Conservation (phyloP, 108 stramenopile genomes). For the Nitzschia sp. region DNA sequence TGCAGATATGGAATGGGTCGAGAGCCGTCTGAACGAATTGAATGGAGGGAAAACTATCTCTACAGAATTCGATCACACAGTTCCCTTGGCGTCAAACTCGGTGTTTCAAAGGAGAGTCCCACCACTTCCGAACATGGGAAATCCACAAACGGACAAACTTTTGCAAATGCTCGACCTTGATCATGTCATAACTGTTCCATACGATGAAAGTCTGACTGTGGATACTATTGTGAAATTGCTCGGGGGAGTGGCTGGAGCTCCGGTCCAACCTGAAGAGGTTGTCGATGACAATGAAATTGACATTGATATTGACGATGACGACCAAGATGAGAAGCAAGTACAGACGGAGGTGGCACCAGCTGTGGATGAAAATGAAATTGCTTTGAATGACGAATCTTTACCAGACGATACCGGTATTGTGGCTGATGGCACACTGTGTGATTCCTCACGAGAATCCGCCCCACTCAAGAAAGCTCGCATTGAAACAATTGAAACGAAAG, state of each 20-base stretch:
- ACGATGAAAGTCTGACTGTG: conserved; percentile 7
- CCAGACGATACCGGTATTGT: background rate
- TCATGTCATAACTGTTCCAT: conserved; percentile 83
- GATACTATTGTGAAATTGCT: background rate
- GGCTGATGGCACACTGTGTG: background rate
- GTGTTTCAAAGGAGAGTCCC: conserved; percentile 12
- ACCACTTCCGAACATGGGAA: conserved; percentile 68
- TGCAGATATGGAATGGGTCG: conserved; percentile 48
- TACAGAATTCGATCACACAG: conserved; percentile 60
- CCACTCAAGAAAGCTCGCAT: background rate
- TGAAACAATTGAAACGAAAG: background rate
- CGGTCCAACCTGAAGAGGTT: background rate
- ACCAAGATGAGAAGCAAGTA: background rate
- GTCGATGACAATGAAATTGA: conserved; percentile 58
- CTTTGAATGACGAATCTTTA: conserved; percentile 10
- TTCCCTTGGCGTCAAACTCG: conserved; percentile 36
- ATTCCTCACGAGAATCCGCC: no score
- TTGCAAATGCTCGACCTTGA: conserved; percentile 67
- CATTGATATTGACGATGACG: conserved; percentile 39
- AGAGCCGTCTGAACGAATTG: conserved; percentile 26
- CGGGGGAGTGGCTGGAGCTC: background rate
- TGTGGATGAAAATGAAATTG: conserved; percentile 20
- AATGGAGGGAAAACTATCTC: conserved; percentile 38
- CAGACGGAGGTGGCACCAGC: conserved; percentile 6
- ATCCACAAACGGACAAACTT: conserved; percentile 91